Base-by-base conservation (phyloP, 805 yeast genomes). In the Metschnikowia continentalis region DNA sequence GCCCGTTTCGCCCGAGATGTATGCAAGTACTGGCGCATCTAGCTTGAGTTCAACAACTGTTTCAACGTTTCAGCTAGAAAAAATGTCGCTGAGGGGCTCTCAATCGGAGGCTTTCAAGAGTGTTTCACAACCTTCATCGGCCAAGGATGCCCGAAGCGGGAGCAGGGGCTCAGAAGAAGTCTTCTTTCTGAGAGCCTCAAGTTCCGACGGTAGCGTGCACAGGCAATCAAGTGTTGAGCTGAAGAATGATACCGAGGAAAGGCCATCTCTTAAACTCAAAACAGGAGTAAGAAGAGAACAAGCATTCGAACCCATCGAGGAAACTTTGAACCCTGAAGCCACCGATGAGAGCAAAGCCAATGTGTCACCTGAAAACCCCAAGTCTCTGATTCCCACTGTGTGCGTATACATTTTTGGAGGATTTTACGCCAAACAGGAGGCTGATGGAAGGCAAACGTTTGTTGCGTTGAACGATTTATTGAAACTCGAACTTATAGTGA, bases 371-470 rank as follows among this genome's bases (percentile, higher is more conserved):
- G 53, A 43, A 32, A 44, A 42, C 23, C 51, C 39, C 47, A 51
- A 61, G 41, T 49, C 62, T 1, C 62, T 61, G 3, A 54, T 61
- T 5, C 45, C 56, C 10, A 57, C 65, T 3, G 59, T 70, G 1
- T 56, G 68, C 14, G 63, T 74, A 0, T 72, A 66, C 53, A 56
- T 70, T 13, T 73, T 72, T 60, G 78, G 77, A 2, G 78, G 78
- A 3, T 74, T 73, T 49, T 51, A 52, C 26, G 49, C 54, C 32
- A 35, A 38, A 11, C 19, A 38, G 2, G 55, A 51, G 14, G 53
- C 45, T 1, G 44, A 52, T n/a, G 67, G 63, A 3, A 43, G 40
- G 6, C 54, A 57, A 26, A 39, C 20, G 5, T 72, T 72, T 46
- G 54, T 48, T 11, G 72, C 77, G 0, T 53, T 69, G 2, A 61